Evolutionary conservation across 768 basidiomycete species (phyloP), one percentile per base, ranked within the genome.

Genomic region (Lentinula boryana): DNA sequence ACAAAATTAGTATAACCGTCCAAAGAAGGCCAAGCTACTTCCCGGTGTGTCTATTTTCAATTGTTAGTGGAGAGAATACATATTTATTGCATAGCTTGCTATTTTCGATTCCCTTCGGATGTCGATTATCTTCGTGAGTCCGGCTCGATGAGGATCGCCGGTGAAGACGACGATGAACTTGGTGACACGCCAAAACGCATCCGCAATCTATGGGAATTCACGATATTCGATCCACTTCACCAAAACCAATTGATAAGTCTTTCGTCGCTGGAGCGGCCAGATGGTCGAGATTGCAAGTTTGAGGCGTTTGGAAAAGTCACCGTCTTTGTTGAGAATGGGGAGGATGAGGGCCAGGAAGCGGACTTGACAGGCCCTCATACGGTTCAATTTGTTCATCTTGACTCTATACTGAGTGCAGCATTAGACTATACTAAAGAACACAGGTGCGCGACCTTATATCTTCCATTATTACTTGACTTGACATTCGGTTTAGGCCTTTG

Each of bases 291-390:
- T 60, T 71, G 75, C 7, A 65, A 74, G 16, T 75, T 86, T 49
- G 80, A 82, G 61, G 88, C 79, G 4, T 83, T 80, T 0, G 90
- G 90, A 1, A 64, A 70, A n/a, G 81, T 83, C 1, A 65, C 69
- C 10, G 75, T 85, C 0, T 73, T 74, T 36, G 79, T 78, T 49
- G 74, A 75, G 15, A 74, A 78, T 43, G 84, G 87, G 4, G 87
- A 89, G 58, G 86, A 87, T 56, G 83, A 80, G 21, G 86, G 80
- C 0, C 82, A 86, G 60, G 83, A 86, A 35, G 86, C 83, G 50
- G 81, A 70, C 5, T 62, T 72, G 1, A 74, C 70, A 2, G 71
- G 71, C 27, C 75, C 69, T 4, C 71, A 68, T 9, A 68, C 71
- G 31, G 61, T 62, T 4, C 74, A 78, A 49, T 77, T 76, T 49